Evolutionary conservation across 176 grass and related monocot species (phyloP).

Genomic region (Phyllostachys edulis): DNA sequence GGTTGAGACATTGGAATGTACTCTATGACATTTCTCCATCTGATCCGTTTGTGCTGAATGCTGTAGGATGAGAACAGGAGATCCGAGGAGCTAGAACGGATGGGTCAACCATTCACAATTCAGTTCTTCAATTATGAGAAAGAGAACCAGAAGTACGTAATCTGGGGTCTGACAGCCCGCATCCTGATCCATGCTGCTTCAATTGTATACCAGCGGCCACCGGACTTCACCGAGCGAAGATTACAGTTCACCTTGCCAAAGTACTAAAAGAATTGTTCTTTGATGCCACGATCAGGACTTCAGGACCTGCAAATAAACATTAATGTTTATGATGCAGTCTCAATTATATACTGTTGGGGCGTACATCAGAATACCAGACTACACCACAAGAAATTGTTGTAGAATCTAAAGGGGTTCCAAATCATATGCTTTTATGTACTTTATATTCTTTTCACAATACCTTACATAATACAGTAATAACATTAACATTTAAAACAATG

Average conservation of each 20-base stretch:
- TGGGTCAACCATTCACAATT: slow-evolving; percentile 57
- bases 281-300: slow-evolving; percentile 43
- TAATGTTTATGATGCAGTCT: background rate
- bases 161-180: slow-evolving; percentile 68
- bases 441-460: background rate
- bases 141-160: slow-evolving; percentile 40
- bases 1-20: background rate
- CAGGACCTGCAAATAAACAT: background rate
- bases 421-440: background rate
- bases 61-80: slow-evolving; percentile 50
- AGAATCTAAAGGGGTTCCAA: background rate
- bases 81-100: slow-evolving; percentile 61
- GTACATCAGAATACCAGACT: background rate
- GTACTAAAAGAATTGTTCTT: slow-evolving; percentile 21
- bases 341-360: background rate
- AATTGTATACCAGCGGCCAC: slow-evolving; percentile 50
- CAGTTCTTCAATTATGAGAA: slow-evolving; percentile 55
- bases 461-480: background rate
- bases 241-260: slow-evolving; percentile 48
- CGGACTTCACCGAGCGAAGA: slow-evolving; percentile 52
- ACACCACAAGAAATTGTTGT: background rate
- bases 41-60: background rate
- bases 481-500: background rate
- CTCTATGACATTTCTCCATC: background rate
- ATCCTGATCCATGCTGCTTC: slow-evolving; percentile 72